These are phyloP conservation scores for Chalciporus sphaerocephalus DNA, from an alignment of 768 basidiomycete genomes.

Conservation along the genomic window DNA sequence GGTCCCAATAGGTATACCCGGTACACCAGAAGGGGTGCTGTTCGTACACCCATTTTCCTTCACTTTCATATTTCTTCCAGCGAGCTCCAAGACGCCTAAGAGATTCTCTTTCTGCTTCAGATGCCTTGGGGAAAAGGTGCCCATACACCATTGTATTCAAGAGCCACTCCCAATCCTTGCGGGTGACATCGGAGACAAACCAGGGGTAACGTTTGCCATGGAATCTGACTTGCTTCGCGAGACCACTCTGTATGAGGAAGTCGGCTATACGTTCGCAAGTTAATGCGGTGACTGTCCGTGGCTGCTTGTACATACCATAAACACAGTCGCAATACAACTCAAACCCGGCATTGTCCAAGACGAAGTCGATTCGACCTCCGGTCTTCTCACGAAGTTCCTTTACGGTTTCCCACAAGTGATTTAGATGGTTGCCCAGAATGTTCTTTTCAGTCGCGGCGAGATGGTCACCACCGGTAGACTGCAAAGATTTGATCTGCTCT, in stretches of 20 bases:
- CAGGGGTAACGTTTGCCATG: slow-evolving; percentile 95
- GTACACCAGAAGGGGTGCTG: slow-evolving; percentile 94
- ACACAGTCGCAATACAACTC: slow-evolving; percentile 87
- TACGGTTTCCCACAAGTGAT: slow-evolving; percentile 68
- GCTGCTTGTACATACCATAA: slow-evolving; percentile 52
- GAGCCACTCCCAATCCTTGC: slow-evolving; percentile 92
- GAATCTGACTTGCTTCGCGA: slow-evolving; percentile 81
- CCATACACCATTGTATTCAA: slow-evolving; percentile 86
- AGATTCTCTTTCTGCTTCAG: slow-evolving; percentile 76
- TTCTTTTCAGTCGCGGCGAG: slow-evolving; percentile 96
- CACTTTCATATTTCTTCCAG: slow-evolving; percentile 96
- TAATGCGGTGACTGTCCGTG: background rate
- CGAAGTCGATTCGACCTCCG: slow-evolving; percentile 73
- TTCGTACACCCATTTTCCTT: slow-evolving; percentile 93
- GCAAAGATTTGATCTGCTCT: slow-evolving; percentile 94
- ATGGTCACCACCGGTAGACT: slow-evolving; percentile 93
- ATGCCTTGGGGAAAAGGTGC: slow-evolving; percentile 82
- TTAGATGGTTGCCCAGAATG: slow-evolving; percentile 83
- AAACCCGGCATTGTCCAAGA: slow-evolving; percentile 80
- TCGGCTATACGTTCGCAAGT: slow-evolving; percentile 57
- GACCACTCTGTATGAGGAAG: slow-evolving; percentile 87
- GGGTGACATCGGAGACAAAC: slow-evolving; percentile 93
- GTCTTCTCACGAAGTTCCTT: slow-evolving; percentile 65
- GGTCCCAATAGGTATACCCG: slow-evolving; percentile 92
- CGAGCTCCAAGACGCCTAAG: slow-evolving; percentile 73